Evolutionary conservation across 768 basidiomycete species (phyloP).

Genomic region (Lanmaoa rubissima): DNA sequence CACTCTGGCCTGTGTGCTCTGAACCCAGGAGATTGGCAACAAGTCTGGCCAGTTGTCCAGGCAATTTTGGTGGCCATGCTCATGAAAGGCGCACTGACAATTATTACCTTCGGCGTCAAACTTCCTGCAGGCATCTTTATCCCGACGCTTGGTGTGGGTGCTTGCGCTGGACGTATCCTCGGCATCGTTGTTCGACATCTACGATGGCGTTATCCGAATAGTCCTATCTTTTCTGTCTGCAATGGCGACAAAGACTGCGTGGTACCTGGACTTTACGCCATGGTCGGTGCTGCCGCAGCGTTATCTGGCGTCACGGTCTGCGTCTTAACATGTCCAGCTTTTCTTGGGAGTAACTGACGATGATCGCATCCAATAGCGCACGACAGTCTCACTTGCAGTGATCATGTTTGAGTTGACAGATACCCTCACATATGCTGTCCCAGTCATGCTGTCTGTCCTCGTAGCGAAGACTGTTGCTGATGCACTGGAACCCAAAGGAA

Average conservation of each 20-base stretch:
- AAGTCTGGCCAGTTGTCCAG: conserved; percentile 60
- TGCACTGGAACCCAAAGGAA: conserved; percentile 68
- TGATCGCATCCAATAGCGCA: conserved; percentile 47
- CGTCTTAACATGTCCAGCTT: not conserved
- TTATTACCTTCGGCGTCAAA: conserved; percentile 92
- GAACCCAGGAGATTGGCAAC: conserved; percentile 51
- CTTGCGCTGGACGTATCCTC: conserved; percentile 85
- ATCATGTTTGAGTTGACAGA: conserved; percentile 96
- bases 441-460: conserved; percentile 84
- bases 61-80: conserved; percentile 75
- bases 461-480: conserved; percentile 45
- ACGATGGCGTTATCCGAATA: conserved; percentile 60
- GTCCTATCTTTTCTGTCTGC: conserved; percentile 64
- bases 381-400: conserved; percentile 91
- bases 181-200: conserved; percentile 80
- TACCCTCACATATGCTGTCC: conserved; percentile 87
- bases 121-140: conserved; percentile 95
- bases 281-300: conserved; percentile 94
- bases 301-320: conserved; percentile 91
- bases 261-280: conserved; percentile 88
- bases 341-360: conserved; percentile 4
- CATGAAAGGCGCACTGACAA: conserved; percentile 76
- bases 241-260: conserved; percentile 68
- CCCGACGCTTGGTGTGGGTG: conserved; percentile 91
- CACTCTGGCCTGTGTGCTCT: conserved; percentile 71